These are phyloP conservation scores for Didymella sp. DNA, from an alignment of 2,329 filamentous ascomycete species.

Conservation along the genomic window DNA sequence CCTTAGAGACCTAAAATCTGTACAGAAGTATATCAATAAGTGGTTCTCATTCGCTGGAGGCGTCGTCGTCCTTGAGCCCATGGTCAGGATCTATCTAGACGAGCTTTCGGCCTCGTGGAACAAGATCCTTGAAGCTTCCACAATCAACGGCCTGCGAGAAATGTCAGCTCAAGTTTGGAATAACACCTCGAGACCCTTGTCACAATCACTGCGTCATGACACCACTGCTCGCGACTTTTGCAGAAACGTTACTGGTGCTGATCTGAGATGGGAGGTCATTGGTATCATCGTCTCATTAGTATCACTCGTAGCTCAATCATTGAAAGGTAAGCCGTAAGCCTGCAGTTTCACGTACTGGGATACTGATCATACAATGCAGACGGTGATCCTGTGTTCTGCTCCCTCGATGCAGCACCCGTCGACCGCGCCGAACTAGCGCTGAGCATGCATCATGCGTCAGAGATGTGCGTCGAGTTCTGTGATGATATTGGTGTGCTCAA, in stretches of 20 bases:
- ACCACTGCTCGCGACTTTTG: slow-evolving; percentile 52
- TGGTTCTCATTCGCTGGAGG: slow-evolving; percentile 42
- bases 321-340: slow-evolving; percentile 29
- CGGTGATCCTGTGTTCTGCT: slow-evolving; percentile 44
- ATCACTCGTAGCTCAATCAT: slow-evolving; percentile 44
- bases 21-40: slow-evolving; percentile 43
- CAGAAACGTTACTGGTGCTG: slow-evolving; percentile 47
- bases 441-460: slow-evolving; percentile 36
- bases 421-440: slow-evolving; percentile 35
- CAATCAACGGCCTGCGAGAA: slow-evolving; percentile 39
- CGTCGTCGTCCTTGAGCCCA: slow-evolving; percentile 45
- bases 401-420: slow-evolving; percentile 36
- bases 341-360: too few relatives aligned
- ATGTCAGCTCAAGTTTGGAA: slow-evolving; percentile 54
- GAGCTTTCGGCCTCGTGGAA: slow-evolving; percentile 40
- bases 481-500: slow-evolving; percentile 43
- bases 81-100: slow-evolving; percentile 40
- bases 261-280: slow-evolving; percentile 55
- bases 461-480: slow-evolving; percentile 44
- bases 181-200: slow-evolving; percentile 50
- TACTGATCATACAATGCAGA: slow-evolving; percentile 26
- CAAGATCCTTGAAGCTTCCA: slow-evolving; percentile 33
- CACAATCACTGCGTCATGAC: slow-evolving; percentile 39
- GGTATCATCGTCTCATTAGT: slow-evolving; percentile 51
- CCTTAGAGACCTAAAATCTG: slow-evolving; percentile 35